These are phyloP conservation scores for Smallanthus sonchifolius DNA, from an alignment of 129 eudicot species.

Conservation along the genomic window DNA sequence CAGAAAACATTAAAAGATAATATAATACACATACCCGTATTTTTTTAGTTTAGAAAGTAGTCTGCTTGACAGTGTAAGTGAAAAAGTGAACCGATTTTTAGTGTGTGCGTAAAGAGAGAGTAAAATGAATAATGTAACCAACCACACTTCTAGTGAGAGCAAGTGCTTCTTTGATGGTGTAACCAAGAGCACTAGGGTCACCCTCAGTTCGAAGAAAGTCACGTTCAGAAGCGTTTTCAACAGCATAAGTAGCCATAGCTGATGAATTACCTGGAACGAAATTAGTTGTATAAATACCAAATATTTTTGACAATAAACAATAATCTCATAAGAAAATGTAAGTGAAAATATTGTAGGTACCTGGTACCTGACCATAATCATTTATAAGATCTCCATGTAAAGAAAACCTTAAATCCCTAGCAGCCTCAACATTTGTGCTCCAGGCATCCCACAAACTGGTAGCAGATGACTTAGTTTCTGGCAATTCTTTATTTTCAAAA, in stretches of 20 bases:
- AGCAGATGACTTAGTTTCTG: slow-evolving; percentile 27
- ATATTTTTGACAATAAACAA: background rate
- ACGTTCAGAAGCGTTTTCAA: slow-evolving; percentile 69
- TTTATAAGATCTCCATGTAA: slow-evolving; percentile 66
- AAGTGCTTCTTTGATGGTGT: slow-evolving; percentile 90
- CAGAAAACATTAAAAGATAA: background rate
- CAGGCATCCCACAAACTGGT: slow-evolving; percentile 67
- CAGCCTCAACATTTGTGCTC: slow-evolving; percentile 88
- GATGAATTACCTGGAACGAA: slow-evolving; percentile 39
- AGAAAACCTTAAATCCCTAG: slow-evolving; percentile 73
- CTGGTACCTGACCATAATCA: slow-evolving; percentile 31
- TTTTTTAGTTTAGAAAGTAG: background rate
- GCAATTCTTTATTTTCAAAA: slow-evolving; percentile 24
- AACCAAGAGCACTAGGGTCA: slow-evolving; percentile 96
- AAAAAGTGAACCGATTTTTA: background rate
- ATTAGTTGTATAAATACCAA: background rate
- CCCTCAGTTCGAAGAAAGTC: slow-evolving; percentile 91
- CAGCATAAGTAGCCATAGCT: slow-evolving; percentile 40
- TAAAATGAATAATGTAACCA: slow-evolving; percentile 21
- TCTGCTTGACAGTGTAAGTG: background rate
- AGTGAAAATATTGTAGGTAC: background rate
- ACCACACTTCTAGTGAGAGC: slow-evolving; percentile 88
- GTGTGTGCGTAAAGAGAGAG: background rate
- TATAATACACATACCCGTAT: background rate
- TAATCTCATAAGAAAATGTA: slow-evolving; percentile 6